Conservation (phyloP, 495 filamentous ascomycete genomes). For the Penicillium bovifimosum region DNA sequence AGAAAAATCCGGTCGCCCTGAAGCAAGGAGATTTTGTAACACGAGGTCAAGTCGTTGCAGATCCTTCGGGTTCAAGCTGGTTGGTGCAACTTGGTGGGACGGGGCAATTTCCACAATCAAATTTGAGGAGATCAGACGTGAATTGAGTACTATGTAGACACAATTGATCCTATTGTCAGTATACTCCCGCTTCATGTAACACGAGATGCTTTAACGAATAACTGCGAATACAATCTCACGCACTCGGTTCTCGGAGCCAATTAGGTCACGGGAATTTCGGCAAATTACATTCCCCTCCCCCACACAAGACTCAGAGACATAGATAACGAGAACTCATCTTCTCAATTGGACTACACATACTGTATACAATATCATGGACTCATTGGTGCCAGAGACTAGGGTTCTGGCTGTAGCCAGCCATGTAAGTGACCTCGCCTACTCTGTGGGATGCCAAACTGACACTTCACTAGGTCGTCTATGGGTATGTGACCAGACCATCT, state of each 20-base stretch:
- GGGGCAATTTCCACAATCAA: too few species aligned
- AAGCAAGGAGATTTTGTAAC: background rate
- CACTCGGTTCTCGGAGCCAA: constrained; percentile 10
- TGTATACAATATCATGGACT: constrained; percentile 13
- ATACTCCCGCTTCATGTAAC: background rate
- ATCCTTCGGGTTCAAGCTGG: background rate
- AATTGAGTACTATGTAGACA: too few species aligned
- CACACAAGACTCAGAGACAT: background rate
- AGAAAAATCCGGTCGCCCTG: background rate
- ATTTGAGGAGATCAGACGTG: too few species aligned
- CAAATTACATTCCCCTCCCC: background rate
- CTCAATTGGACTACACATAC: background rate
- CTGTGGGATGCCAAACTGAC: constrained; percentile 11
- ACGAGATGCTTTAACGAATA: too few species aligned
- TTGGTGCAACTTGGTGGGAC: background rate
- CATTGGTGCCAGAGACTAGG: constrained; percentile 69
- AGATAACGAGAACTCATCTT: background rate
- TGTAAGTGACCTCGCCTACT: constrained; percentile 55
- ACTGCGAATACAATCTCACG: background rate
- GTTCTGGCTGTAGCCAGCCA: constrained; percentile 95
- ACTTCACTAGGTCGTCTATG: constrained; percentile 65
- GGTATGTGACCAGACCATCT: constrained; percentile 46
- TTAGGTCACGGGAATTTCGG: constrained; percentile 20
- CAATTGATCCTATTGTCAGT: background rate
- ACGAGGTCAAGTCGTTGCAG: background rate